These are phyloP conservation scores for Thymus mandschuricus DNA, from an alignment of 257 asterid genomes.

Conservation along the genomic window DNA sequence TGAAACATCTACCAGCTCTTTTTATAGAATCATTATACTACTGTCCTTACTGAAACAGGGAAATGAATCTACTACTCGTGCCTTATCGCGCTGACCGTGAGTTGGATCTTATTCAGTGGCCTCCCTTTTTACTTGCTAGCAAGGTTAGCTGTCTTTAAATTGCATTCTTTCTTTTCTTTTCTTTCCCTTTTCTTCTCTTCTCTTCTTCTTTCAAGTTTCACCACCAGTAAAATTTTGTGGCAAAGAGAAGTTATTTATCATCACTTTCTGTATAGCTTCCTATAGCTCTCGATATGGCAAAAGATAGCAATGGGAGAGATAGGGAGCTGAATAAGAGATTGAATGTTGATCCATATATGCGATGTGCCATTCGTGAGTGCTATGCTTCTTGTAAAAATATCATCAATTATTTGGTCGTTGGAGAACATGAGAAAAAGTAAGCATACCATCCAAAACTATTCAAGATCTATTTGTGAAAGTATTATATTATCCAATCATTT, in stretches of 20 bases:
- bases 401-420: slow-evolving; percentile 70
- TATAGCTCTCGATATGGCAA: slow-evolving; percentile 96
- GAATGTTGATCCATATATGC: slow-evolving; percentile 72
- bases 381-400: slow-evolving; percentile 87
- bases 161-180: background rate
- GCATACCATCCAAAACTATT: slow-evolving; percentile 38
- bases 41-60: slow-evolving; percentile 50
- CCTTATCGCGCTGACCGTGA: slow-evolving; percentile 94
- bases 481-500: slow-evolving; percentile 14
- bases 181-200: too few relatives aligned
- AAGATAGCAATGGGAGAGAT: slow-evolving; percentile 86
- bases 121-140: slow-evolving; percentile 98
- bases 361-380: slow-evolving; percentile 91
- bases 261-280: slow-evolving; percentile 70
- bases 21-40: background rate
- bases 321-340: slow-evolving; percentile 90
- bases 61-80: slow-evolving; percentile 85
- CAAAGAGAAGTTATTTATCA: slow-evolving; percentile 5
- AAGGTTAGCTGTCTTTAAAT: slow-evolving; percentile 48
- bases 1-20: slow-evolving; percentile 13
- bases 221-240: background rate
- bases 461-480: slow-evolving; percentile 17
- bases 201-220: background rate
- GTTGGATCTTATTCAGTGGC: slow-evolving; percentile 95
- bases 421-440: slow-evolving; percentile 80